Base-by-base conservation (phyloP, 148 eudicot species). In the Diospyros kaki region DNA sequence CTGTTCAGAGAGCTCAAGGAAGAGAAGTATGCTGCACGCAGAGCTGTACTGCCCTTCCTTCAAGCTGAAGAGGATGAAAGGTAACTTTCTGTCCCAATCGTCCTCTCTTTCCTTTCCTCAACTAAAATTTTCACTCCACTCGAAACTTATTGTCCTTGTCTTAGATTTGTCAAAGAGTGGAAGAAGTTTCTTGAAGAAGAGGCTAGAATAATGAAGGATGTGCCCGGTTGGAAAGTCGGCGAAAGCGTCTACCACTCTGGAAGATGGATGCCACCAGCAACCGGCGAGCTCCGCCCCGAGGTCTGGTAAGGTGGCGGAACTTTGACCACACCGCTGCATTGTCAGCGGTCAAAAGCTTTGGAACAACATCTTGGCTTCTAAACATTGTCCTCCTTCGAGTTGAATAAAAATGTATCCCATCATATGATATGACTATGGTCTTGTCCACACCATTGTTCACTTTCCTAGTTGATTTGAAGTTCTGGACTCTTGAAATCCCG, bases 11-110 rank as follows among this genome's bases (percentile, higher is more conserved):
- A 79, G 17, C 52, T 90, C 5, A 94, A 90, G 86, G 93, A 91
- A 81, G 98, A 94, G 80, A 94, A 94, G 77, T 87, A 83, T 70
- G 87, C 95, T 73, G 98, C 97, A 44, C 90, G 97, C 39, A 85
- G 89, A 75, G 93, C 97, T 18, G 89, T 92, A 43, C 61, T 89
- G 73, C 98, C 98, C 45, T 69, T 90, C 59, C 89, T 94, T 76
- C 98, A 94, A 83, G 98, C 98, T 61, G 97, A 94, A 83, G 98
- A 92, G 79, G 98, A 94, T 84, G 97, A 94, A 83, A 92, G 98
- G 98, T 94, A 76, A 78, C 46, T 28, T 28, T 28, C 28, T 28
- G 28, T 28, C 28, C 28, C 28, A 28, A 28, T 28, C 28, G 28
- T 0, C 28, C 28, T 28, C 28, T 28, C 28, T 28, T 28, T 28